phyloP scores from a whole-genome alignment of 345 rosid genomes.

The Rhizophora mangle region DNA sequence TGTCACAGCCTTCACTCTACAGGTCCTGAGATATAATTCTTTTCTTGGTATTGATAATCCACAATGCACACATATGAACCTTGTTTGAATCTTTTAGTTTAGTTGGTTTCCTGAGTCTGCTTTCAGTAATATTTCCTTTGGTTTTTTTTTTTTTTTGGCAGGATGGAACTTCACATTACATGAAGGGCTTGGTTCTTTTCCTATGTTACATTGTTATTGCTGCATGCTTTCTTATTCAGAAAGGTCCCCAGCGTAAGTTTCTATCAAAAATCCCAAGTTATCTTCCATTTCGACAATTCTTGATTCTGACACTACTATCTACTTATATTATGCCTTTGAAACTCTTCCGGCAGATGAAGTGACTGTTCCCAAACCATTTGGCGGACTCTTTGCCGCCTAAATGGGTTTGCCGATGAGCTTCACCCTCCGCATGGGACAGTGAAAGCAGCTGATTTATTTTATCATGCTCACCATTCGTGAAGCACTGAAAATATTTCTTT shows the following conservation, averaged over 20 bases:
- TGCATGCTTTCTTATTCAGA: slow-evolving; percentile 68
- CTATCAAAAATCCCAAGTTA: not conserved
- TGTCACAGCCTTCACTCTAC: slow-evolving; percentile 68
- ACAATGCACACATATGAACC: no score
- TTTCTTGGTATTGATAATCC: no score
- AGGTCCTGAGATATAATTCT: slow-evolving; percentile 40
- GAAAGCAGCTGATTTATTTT: not conserved
- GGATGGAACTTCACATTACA: slow-evolving; percentile 91
- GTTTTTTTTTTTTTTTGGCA: slow-evolving; percentile 17
- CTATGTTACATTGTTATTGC: slow-evolving; percentile 77
- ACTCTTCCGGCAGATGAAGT: slow-evolving; percentile 15
- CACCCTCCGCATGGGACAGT: not conserved
- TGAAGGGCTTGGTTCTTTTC: slow-evolving; percentile 81
- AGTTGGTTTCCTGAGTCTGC: not conserved
- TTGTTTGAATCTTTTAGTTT: not conserved
- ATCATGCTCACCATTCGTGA: no score
- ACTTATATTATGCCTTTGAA: not conserved
- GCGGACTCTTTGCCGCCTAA: slow-evolving; percentile 27
- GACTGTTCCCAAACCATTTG: slow-evolving; percentile 17
- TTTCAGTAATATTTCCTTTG: not conserved
- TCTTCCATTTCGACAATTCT: not conserved
- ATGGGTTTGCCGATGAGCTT: not conserved
- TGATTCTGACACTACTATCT: not conserved
- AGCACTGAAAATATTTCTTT: not conserved
- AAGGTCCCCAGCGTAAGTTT: slow-evolving; percentile 49